Conservation (phyloP, 306 rosid species). For the Cercis canadensis region DNA sequence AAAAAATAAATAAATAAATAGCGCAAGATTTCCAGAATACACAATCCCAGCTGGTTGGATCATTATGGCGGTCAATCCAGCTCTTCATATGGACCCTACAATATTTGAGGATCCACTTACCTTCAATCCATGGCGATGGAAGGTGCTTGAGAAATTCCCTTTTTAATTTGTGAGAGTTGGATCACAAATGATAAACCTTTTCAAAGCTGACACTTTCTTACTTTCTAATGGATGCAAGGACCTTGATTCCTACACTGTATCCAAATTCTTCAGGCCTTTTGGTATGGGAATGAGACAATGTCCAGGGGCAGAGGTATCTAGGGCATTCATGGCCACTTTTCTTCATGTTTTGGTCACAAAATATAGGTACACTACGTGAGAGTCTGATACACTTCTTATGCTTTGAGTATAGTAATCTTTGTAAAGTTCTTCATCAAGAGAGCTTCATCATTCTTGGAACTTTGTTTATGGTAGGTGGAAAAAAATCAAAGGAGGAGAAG, state of each 20-base stretch:
- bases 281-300: slow-evolving; percentile 47
- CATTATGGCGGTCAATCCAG: too few species aligned
- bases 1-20: too few species aligned
- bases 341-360: slow-evolving; percentile 48
- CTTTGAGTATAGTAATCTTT: too few species aligned
- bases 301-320: slow-evolving; percentile 42
- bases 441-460: too few species aligned
- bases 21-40: slow-evolving; percentile 36
- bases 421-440: too few species aligned
- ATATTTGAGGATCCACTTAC: too few species aligned
- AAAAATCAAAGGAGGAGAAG: too few species aligned
- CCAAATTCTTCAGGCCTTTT: slow-evolving; percentile 43
- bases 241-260: slow-evolving; percentile 12
- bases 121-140: slow-evolving; percentile 47
- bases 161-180: background rate
- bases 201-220: background rate
- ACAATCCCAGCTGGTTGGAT: slow-evolving; percentile 39
- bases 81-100: too few species aligned
- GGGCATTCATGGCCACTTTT: slow-evolving; percentile 36
- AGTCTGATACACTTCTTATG: too few species aligned
- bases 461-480: background rate
- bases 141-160: slow-evolving; percentile 23
- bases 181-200: background rate
- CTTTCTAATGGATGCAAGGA: slow-evolving; percentile 21
- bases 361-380: slow-evolving; percentile 38